Evolutionary conservation across 306 rosid species (phyloP).

Genomic region (Cucurbita argyrosperma): DNA sequence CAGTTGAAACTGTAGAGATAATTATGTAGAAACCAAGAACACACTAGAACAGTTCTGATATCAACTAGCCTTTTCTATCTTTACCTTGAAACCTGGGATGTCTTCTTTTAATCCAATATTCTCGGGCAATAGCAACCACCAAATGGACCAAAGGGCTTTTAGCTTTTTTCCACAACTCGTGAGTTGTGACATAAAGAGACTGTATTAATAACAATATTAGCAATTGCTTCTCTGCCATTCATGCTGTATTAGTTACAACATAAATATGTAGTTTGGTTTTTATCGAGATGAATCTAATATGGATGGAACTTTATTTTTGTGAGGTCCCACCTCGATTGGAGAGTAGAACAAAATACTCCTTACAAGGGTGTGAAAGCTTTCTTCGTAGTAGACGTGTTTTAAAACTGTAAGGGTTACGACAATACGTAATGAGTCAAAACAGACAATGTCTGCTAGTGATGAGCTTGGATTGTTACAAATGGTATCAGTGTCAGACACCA

Average conservation of each 20-base stretch:
- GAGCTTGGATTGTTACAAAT: no score
- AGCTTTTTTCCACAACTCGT: background rate
- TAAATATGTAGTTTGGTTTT: background rate
- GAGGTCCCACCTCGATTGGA: no score
- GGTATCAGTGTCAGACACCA: no score
- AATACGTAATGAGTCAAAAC: no score
- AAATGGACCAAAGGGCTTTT: background rate
- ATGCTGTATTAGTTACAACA: background rate
- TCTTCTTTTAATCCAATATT: background rate
- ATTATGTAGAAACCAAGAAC: background rate
- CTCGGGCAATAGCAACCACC: background rate
- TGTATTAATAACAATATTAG: background rate
- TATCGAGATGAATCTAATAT: background rate
- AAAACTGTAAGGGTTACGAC: no score
- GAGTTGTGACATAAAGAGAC: background rate
- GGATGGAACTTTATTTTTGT: constrained; percentile 16
- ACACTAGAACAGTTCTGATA: background rate
- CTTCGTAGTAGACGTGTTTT: no score
- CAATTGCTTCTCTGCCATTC: background rate
- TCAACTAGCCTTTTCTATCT: background rate
- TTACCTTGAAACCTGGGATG: background rate
- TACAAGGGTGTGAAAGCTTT: no score
- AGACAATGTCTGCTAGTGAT: no score
- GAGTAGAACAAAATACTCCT: no score
- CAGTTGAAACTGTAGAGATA: background rate